Evolutionary conservation across 129 eudicot genomes (phyloP), one percentile per base, ranked within the genome.

Genomic region (Escallonia rubra): DNA sequence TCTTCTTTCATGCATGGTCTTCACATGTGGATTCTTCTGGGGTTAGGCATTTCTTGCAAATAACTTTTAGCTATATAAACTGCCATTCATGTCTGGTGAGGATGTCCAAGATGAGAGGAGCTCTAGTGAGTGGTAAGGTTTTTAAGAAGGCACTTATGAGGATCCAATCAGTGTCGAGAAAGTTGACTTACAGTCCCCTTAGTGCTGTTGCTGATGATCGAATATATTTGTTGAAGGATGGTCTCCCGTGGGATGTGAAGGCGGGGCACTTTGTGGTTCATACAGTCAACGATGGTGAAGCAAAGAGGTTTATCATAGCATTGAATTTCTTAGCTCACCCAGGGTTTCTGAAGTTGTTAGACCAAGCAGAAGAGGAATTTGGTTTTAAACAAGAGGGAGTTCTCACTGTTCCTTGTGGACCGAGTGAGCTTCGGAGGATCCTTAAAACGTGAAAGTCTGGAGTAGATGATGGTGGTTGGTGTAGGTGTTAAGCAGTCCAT

Each of bases 241-340:
- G 42, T 61, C 65, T 41, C 7, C 49, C 65, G 14, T 41, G 43
- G 40, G 66, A 69, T 58, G 66, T 69, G 48, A 57, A 69, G 57
- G 74, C 59, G 39, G 74, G 74, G 10, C 66, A 69, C 41, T 69
- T 69, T 69, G 66, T 45, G 12, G 74, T 69, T 40, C 46, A 4
- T 61, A 16, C 74, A 11, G 58, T 59, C 43, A 46, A 59, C 0
- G 5, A 8, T 39, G 72, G 59, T 4, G 65, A 58, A 49, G 57
- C 16, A 34, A 58, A 8, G 41, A 55, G 62, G 51, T 67, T 67
- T 56, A 44, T 67, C 4, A 14, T 67, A 4, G 72, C 14, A 43
- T 15, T 67, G 13, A 7, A 53, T 4, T 54, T 9, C 8, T 44
- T 56, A 42, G 14, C n/a, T 6, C 42, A 67, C 63, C 63, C 72